Base-by-base conservation (phyloP, 495 filamentous ascomycete genomes). In the Barbatosphaeria neglecta region DNA sequence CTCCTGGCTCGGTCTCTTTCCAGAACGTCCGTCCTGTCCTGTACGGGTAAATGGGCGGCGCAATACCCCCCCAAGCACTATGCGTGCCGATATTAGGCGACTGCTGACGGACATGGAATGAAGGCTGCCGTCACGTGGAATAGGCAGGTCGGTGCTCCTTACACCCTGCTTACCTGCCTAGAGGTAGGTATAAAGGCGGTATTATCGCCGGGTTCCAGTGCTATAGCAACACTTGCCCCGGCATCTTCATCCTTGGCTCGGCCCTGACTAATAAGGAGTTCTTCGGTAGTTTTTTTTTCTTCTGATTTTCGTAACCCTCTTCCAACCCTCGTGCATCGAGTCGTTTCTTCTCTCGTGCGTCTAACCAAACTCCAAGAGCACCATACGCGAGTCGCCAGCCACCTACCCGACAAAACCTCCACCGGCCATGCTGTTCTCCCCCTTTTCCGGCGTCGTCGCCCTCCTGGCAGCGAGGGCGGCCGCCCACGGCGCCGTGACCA, bases 401-500 rank as follows among this genome's bases (percentile, higher is more conserved):
- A 28, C 38, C n/a, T 38, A 19, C 47, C 4, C 27, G 35, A 41
- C 46, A 22, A 13, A 3, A 15, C 24, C 24, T 23, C n/a, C 6
- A n/a, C 13, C 31, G 5, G 54, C 23, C 33, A 63, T 60, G 60
- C 16, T 56, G 39, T 55, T 56, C 48, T 46, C 53, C 13, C 44
- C 52, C 1, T 22, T 47, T 46, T 35, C 56, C 46, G 44, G 51
- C 40, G 41, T 52, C 0, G 48, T 57, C 44, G 55, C 44, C 24
- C 47, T 59, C 9, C 44, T 61, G 4, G 58, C 54, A 27, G 50
- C 69, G 20, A 55, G 63, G 39, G 74, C 57, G 46, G 60, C 68
- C 23, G 75, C 70, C 39, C 75, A 80, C 53, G 76, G 76, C 41
- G 76, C 74, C 50, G 74, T 77, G 33, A 70, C 73, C 22, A 72